Percentiles rank a stretch among this genome's conserved stretches.
phyloP scores from a whole-genome alignment of 345 rosid species.

The Citrus maxima region DNA sequence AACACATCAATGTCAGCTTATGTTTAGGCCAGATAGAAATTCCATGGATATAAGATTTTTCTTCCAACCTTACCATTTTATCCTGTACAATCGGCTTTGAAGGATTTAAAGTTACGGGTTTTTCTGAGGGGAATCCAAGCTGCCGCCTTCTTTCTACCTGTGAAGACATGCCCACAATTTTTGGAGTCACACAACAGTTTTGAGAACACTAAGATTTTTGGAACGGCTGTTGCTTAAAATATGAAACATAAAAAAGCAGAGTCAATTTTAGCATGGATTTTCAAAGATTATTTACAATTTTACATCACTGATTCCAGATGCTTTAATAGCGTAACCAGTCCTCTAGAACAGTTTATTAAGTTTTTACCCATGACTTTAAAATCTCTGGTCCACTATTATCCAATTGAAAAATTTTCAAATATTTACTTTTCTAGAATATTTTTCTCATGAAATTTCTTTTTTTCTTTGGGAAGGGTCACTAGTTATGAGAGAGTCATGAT shows the following conservation, averaged over 20 bases:
- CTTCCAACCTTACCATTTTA: slow-evolving; percentile 23
- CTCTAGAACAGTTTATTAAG: background rate
- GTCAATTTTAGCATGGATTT: background rate
- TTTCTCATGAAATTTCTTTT: background rate
- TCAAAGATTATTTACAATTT: background rate
- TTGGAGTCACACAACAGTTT: background rate
- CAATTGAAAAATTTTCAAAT: background rate
- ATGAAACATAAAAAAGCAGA: background rate
- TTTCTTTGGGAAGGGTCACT: background rate
- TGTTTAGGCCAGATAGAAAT: background rate
- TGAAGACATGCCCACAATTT: background rate
- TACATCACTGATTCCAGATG: background rate
- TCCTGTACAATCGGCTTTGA: slow-evolving; percentile 19
- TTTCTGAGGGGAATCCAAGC: slow-evolving; percentile 40
- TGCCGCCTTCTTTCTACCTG: slow-evolving; percentile 61
- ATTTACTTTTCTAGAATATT: background rate
- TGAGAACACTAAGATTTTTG: background rate
- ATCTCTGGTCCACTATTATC: background rate
- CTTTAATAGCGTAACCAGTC: background rate
- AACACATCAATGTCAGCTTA: slow-evolving; percentile 1
- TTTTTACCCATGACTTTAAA: background rate
- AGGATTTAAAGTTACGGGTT: slow-evolving; percentile 15
- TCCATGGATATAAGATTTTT: background rate
- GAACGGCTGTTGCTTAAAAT: background rate
- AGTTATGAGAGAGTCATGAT: background rate